Base-by-base conservation (phyloP, 2,329 filamentous ascomycete species). In the Macrophomina pseudophaseolina region DNA sequence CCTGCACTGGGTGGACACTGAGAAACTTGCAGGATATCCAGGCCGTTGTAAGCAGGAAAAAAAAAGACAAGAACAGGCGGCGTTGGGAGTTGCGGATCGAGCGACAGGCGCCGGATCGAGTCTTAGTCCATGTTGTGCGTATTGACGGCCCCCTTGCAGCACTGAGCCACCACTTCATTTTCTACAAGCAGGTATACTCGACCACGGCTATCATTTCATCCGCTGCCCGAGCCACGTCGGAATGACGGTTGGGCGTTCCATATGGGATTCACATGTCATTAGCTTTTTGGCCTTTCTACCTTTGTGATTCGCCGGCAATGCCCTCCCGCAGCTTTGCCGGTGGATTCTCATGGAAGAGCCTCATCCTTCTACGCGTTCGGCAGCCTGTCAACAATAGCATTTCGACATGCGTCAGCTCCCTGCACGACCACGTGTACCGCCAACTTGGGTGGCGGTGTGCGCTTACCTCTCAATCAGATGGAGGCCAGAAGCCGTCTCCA, bases 391-490 rank as follows among this genome's bases (percentile, higher is more conserved):
- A 62, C n/a, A 40, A 62, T 38, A 44, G 23, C 40, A 48, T 33
- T 60, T 30, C 54, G 42, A 38, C 5, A 49, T 49, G 32, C 42
- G 30, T 62, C 46, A 62, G 58, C 58, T 38, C 33, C 52, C 44
- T 66, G 64, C 64, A 59, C 54, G 23, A 44, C 64, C 64, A 60
- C 54, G 64, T 66, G 53, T 28, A 32, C 58, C 9, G 23, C 38
- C 32, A 32, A 28, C 58, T 38, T 28, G 42, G 46, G 28, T 44
- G 42, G 60, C 38, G 14, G 18, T 32, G n/a, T 62, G 38, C 58
- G 49, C 83, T 69, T 85, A 96, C 93, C 94, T 90, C 82, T 98
- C 91, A 80, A 99, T 99, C 80, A 99, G 84, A 82, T 99, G 95
- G 75, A 98, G 84, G 0, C 95, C 95, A 63, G 94, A 97, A 59